These are phyloP conservation scores for Artemisia argyi DNA, from an alignment of 129 eudicot species.

Conservation along the genomic window DNA sequence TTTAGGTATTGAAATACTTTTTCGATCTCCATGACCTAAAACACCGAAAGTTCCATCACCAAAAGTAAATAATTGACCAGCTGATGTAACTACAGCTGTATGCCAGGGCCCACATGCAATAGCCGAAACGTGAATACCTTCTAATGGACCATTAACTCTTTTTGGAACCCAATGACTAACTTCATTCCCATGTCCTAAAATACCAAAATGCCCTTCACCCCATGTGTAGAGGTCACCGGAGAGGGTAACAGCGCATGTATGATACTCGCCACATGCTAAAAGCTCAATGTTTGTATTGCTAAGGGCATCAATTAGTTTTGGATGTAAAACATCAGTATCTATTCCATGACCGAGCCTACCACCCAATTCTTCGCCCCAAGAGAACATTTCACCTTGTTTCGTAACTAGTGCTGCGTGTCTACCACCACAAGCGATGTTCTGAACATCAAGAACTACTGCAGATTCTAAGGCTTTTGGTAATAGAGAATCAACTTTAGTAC, in stretches of 20 bases:
- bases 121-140: constrained; percentile 60
- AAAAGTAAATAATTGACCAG: constrained; percentile 76
- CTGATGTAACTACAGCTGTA: constrained; percentile 74
- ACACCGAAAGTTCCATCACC: constrained; percentile 96
- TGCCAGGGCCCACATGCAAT: constrained; percentile 99
- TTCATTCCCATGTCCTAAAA: constrained; percentile 80
- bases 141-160: constrained; percentile 65
- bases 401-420: constrained; percentile 82
- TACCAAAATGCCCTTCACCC: constrained; percentile 83
- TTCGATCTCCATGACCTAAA: constrained; percentile 80
- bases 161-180: constrained; percentile 87
- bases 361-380: constrained; percentile 93
- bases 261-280: constrained; percentile 92
- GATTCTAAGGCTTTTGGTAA: constrained; percentile 84
- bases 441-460: constrained; percentile 78
- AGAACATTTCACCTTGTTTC: constrained; percentile 80
- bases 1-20: constrained; percentile 44
- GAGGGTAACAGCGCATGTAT: constrained; percentile 78
- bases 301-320: constrained; percentile 65
- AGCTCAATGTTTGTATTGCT: constrained; percentile 59
- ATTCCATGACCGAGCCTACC: constrained; percentile 95
- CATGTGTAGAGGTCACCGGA: constrained; percentile 92
- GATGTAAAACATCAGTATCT: constrained; percentile 66
- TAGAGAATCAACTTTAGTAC: constrained; percentile 50
- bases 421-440: constrained; percentile 69